Conservation (phyloP, 2,329 filamentous ascomycete species). For the Talaromyces sp. region DNA sequence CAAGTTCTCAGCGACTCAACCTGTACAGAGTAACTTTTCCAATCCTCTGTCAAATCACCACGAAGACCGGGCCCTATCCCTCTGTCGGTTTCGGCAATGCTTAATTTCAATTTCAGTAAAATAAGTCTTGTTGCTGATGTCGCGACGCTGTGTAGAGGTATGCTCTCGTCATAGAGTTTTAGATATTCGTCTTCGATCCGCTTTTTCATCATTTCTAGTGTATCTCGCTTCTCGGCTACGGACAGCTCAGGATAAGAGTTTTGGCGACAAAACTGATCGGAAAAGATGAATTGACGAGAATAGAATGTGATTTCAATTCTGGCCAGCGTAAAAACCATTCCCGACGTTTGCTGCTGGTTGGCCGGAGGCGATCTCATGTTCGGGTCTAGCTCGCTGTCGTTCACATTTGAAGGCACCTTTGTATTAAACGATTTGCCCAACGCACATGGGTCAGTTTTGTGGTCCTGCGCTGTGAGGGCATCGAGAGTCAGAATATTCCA, state of each 20-base stretch:
- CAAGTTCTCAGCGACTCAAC: not conserved
- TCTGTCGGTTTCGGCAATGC: not conserved
- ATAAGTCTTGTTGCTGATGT: not conserved
- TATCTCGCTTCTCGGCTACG: slow-evolving; percentile 13
- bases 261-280: slow-evolving; percentile 14
- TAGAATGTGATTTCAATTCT: slow-evolving; percentile 18
- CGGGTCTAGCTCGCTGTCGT: slow-evolving; percentile 20
- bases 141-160: not conserved
- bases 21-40: not conserved
- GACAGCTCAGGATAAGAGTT: slow-evolving; percentile 16
- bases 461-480: slow-evolving; percentile 23
- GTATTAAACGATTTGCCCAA: slow-evolving; percentile 21
- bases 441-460: slow-evolving; percentile 24
- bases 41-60: not conserved
- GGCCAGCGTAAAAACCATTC: slow-evolving; percentile 22
- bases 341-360: slow-evolving; percentile 13
- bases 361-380: slow-evolving; percentile 13
- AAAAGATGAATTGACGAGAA: slow-evolving; percentile 19
- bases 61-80: not conserved
- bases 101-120: slow-evolving; percentile 1
- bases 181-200: slow-evolving; percentile 16
- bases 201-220: slow-evolving; percentile 15
- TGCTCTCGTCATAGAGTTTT: slow-evolving; percentile 11
- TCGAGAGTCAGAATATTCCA: slow-evolving; percentile 47
- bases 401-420: slow-evolving; percentile 20